Evolutionary conservation across 345 rosid species (phyloP).

Genomic region (Pugionium dolabratum): DNA sequence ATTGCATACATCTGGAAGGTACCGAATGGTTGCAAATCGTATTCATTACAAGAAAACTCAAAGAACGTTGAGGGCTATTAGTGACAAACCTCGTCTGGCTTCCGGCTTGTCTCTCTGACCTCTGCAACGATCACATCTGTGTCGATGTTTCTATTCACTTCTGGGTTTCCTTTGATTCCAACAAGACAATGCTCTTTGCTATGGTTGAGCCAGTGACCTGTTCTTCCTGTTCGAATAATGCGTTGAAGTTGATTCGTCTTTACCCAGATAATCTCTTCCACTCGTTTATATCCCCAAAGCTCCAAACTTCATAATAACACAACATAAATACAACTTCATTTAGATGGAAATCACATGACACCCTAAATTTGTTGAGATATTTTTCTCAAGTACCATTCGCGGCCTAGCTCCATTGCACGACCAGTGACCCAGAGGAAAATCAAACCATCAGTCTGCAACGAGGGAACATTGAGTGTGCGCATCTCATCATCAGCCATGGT

Average conservation of each 20-base stretch:
- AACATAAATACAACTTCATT: background rate
- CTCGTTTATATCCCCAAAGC: constrained; percentile 95
- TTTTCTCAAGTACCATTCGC: constrained; percentile 66
- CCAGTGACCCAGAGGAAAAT: constrained; percentile 99
- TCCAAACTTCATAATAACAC: constrained; percentile 56
- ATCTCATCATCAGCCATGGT: constrained; percentile 99
- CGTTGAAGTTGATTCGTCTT: constrained; percentile 97
- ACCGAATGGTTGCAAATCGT: constrained; percentile 6
- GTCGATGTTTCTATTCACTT: constrained; percentile 92
- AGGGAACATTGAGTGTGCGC: constrained; percentile 97
- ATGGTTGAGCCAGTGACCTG: constrained; percentile 99
- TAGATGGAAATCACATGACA: background rate
- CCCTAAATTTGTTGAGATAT: background rate
- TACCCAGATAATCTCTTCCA: constrained; percentile 96
- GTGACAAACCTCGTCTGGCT: constrained; percentile 94
- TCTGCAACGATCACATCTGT: constrained; percentile 98
- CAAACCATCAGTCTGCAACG: constrained; percentile 95
- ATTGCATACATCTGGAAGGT: constrained; percentile 80
- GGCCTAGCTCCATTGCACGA: constrained; percentile 99
- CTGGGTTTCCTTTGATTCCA: constrained; percentile 94
- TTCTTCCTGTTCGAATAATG: constrained; percentile 95
- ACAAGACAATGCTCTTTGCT: constrained; percentile 99
- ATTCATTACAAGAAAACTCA: background rate
- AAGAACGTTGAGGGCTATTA: background rate
- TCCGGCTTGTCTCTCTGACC: constrained; percentile 97